phyloP scores from a whole-genome alignment of 176 grass and related monocot species.

The Avena sativa region DNA sequence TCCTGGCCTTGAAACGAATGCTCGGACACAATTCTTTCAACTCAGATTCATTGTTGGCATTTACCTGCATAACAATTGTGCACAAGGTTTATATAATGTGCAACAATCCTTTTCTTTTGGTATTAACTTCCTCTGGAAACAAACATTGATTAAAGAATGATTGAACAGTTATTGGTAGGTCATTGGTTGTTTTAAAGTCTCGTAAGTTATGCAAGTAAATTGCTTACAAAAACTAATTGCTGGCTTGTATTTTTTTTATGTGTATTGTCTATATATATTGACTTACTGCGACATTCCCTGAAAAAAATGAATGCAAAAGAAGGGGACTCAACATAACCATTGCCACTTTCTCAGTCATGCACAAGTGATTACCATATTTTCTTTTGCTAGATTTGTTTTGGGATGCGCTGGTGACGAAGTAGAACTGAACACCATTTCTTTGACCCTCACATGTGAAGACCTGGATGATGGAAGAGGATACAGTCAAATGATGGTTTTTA shows the following conservation, averaged over 20 bases:
- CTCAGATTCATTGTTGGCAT: constrained; percentile 43
- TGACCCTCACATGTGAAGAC: constrained; percentile 53
- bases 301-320: neutral
- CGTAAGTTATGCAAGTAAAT: neutral
- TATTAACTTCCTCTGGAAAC: neutral
- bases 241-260: neutral
- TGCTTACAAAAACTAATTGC: neutral
- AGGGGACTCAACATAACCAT: neutral
- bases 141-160: neutral
- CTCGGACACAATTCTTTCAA: constrained; percentile 48
- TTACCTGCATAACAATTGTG: constrained; percentile 48
- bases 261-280: neutral
- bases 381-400: constrained; percentile 44
- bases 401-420: constrained; percentile 23
- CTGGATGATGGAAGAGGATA: constrained; percentile 44
- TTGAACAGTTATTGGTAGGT: neutral
- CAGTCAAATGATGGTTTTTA: constrained; percentile 18
- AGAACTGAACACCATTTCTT: constrained; percentile 52
- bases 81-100: constrained; percentile 13
- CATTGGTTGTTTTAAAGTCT: neutral
- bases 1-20: constrained; percentile 60
- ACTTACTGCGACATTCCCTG: neutral
- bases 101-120: neutral
- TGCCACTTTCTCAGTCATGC: neutral
- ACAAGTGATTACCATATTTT: constrained; percentile 43